Evolutionary conservation across 1,284 basidiomycete species (phyloP), one percentile per base, ranked within the genome.

Genomic region (Meira nashicola): DNA sequence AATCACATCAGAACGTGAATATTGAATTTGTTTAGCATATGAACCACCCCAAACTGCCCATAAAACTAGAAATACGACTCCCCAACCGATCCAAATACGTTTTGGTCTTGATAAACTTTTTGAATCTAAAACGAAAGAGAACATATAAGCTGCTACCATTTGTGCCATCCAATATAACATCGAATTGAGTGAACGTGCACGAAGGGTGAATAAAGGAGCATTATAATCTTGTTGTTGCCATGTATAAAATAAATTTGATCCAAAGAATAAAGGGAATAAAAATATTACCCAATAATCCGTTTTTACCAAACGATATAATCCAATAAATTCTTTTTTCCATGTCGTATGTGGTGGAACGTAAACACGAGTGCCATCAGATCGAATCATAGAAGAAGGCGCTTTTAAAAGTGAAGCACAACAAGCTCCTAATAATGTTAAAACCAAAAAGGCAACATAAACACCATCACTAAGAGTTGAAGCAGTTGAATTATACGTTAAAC

Each of bases 151-250:
- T 12, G 67, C 71, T 2, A 75, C 59, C 60, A 79, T 76, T 59
- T 80, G 79, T 33, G 74, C 70, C 9, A 73, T 63, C 79, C 79
- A 81, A 68, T 80, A 81, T 17, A 80, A 66, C 5, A 80, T 62
- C 14, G 69, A 70, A 71, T 79, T 79, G 64, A 80, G 79, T 2
- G 78, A 71, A 57, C 79, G 79, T 10, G 78, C 72, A n/a, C 72
- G 65, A 23, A 53, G 19, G 28, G 55, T 46, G 46, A 39, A 44
- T 25, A 52, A 7, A 15, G 43, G 57, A 12, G 60, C 61, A 50
- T 67, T 72, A 58, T 46, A 71, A 57, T 60, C 60, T 51, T 72
- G 66, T 57, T 66, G 66, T 58, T 74, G 72, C 71, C 71, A 73
- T 17, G 70, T 73, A 68, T 74, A 73, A 64, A 68, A 70, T 55